These are phyloP conservation scores for Astrocystis sublimbata DNA, from an alignment of 495 filamentous ascomycete species.

Conservation along the genomic window DNA sequence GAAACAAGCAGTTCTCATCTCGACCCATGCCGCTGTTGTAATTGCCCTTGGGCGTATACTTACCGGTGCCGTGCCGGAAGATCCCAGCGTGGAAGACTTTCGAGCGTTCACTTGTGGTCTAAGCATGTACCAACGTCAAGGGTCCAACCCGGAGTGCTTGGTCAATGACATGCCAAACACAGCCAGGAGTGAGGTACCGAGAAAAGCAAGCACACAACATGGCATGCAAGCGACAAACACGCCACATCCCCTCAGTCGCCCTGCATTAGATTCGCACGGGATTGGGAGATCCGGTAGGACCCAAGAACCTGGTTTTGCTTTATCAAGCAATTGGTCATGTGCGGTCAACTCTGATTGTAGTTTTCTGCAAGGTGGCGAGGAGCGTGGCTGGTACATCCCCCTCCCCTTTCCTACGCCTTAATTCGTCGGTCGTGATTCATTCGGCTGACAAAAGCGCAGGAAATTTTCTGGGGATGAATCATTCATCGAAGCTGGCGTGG, in stretches of 20 bases:
- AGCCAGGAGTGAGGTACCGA: neutral
- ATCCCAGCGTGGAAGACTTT: slow-evolving; percentile 73
- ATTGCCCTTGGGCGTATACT: slow-evolving; percentile 82
- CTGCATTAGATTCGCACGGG: slow-evolving; percentile 31
- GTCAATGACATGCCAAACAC: neutral
- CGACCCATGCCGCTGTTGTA: slow-evolving; percentile 86
- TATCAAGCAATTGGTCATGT: slow-evolving; percentile 80
- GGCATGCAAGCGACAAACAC: slow-evolving; percentile 26
- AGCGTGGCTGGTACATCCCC: slow-evolving; percentile 79
- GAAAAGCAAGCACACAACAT: slow-evolving; percentile 22
- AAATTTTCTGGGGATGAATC: slow-evolving; percentile 75
- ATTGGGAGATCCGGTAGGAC: slow-evolving; percentile 37
- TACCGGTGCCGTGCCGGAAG: slow-evolving; percentile 72
- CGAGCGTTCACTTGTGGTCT: slow-evolving; percentile 82
- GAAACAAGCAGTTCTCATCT: slow-evolving; percentile 70
- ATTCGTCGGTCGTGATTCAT: slow-evolving; percentile 20
- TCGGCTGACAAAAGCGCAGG: slow-evolving; percentile 47
- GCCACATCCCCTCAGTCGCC: slow-evolving; percentile 34
- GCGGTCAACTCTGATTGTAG: slow-evolving; percentile 78
- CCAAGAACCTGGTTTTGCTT: slow-evolving; percentile 67
- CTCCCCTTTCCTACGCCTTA: slow-evolving; percentile 8
- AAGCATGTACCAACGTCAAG: slow-evolving; percentile 52
- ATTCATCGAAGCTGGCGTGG: slow-evolving; percentile 48
- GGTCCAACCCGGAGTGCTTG: neutral
- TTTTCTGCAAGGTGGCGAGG: slow-evolving; percentile 75